Base-by-base conservation (phyloP, 2,329 filamentous ascomycete species). In the Beauveria asiatica region DNA sequence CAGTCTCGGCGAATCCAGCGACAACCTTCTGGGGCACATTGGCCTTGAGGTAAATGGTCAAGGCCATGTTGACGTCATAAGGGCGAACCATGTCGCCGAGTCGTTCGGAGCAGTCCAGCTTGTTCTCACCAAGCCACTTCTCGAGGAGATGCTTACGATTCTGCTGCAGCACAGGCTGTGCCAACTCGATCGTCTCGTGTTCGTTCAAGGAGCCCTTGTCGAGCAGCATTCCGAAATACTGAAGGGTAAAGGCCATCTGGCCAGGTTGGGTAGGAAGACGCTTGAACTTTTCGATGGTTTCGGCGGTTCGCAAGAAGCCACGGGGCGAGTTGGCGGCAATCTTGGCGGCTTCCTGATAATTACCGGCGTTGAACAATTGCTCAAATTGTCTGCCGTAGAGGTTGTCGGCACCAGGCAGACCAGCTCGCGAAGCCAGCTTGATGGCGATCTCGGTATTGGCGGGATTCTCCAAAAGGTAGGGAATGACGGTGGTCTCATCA, bases 261-360 rank as follows among this genome's bases (percentile, higher is more conserved):
- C 91, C 90, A 39, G 87, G 87, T 66, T 89, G 85, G 63, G 87
- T 83, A 16, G 91, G 90, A 17, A 95, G 81, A 60, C 84, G 85
- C 83, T 97, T 97, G 79, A 99, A 95, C 67, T 89, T 87, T 76
- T 97, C 92, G 72, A 99, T 97, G 7, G 94, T 99, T 70, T 96
- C 90, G 23, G 90, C 83, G 2, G 93, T 97, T 66, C 94, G 90
- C 59, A 99, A 81, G 80, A 99, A 99, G 52, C 94, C 94, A 62
- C 93, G 87, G 3, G 94, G 94, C 3, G 94, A 99, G 79, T 95
- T 96, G 55, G 94, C 95, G 49, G 94, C 95, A 67, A 96, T 88
- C 81, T 96, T 97, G 55, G 94, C 94, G 62, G 94, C 94, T 70
- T 94, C 91, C 58, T 85, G 79, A 73, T 90, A 97, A 71, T 90